Evolutionary conservation across 2,329 filamentous ascomycete species (phyloP), one percentile per base, ranked within the genome.

Genomic region (Aspergillus novoparasiticus): DNA sequence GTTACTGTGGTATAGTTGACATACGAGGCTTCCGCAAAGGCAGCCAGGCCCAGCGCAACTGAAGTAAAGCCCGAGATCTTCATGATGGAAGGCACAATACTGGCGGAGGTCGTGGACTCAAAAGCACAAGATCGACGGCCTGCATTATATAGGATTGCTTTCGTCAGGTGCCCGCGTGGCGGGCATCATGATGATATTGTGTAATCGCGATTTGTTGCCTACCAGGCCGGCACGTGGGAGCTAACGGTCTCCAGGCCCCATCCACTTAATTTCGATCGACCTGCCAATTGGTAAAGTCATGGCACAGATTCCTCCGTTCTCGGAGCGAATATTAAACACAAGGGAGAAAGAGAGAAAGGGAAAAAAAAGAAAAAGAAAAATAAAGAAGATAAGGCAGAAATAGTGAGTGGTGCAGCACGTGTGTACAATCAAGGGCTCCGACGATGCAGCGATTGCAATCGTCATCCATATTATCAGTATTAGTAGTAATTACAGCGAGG

Each of bases 41-140:
- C 87, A 4, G 90, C 87, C 0, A 97, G 83, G 1, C 86, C 83
- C 0, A 93, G 80, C 0, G 91, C 93, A 55, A 88, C 88, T 0
- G 91, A 89, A 0, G 93, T 93, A 0, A 90, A 85, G 0, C 92
- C 88, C 70, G 96, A 88, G 36, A 97, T 78, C 66, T 66, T 73
- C 73, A 75, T 75, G 14, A 53, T 62, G 51, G 14, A 12, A n/a
- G 2, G 48, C 28, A 51, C 46, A 30, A 30, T 10, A 23, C 23
- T 50, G 46, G 2, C 14, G 14, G 26, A 30, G 26, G 26, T 50
- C 3, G 26, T 26, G 14, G 16, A 30, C 21, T 16, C 28, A 54
- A 36, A n/a, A 14, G 30, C 4, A 30, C 26, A 8, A 14, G 51
- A 14, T 36, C n/a, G 51, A 32, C 32, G 10, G 16, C 28, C 51